Percentiles rank a stretch among this genome's conserved stretches.
These are phyloP conservation scores for Medicago ruthenica DNA, from an alignment of 306 rosid genomes.

Conservation along the genomic window DNA sequence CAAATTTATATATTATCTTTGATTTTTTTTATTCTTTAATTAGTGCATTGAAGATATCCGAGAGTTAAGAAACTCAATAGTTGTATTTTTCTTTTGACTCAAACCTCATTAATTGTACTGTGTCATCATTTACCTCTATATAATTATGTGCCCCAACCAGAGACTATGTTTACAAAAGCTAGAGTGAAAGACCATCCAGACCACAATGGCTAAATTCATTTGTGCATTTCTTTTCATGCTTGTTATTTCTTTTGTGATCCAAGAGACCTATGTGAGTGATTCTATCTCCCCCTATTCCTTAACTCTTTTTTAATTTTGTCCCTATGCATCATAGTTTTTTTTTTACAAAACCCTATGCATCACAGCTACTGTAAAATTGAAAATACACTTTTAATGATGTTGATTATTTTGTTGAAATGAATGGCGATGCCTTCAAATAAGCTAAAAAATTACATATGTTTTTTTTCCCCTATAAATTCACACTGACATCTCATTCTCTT, in stretches of 20 bases:
- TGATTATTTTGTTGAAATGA: not conserved
- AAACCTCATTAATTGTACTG: not conserved
- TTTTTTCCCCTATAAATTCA: not conserved
- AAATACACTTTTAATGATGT: too few relatives aligned
- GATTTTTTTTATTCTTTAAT: not conserved
- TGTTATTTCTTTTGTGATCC: slow-evolving; percentile 10
- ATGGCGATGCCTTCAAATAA: not conserved
- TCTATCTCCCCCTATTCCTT: not conserved
- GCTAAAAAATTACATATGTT: not conserved
- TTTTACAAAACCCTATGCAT: too few relatives aligned
- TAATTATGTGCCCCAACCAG: not conserved
- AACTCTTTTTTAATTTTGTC: not conserved
- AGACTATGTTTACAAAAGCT: too few relatives aligned
- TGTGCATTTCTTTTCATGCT: slow-evolving; percentile 27
- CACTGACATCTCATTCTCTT: not conserved
- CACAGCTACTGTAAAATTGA: too few relatives aligned
- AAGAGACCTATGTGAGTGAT: slow-evolving; percentile 33
- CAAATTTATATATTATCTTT: too few relatives aligned
- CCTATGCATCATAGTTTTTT: not conserved
- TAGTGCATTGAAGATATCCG: not conserved
- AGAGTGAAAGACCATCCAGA: not conserved
- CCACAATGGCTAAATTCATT: slow-evolving; percentile 19
- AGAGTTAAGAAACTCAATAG: not conserved
- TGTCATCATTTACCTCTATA: not conserved
- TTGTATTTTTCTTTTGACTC: not conserved